These are phyloP conservation scores for Alliaria petiolata DNA, from an alignment of 345 rosid genomes.

Conservation along the genomic window DNA sequence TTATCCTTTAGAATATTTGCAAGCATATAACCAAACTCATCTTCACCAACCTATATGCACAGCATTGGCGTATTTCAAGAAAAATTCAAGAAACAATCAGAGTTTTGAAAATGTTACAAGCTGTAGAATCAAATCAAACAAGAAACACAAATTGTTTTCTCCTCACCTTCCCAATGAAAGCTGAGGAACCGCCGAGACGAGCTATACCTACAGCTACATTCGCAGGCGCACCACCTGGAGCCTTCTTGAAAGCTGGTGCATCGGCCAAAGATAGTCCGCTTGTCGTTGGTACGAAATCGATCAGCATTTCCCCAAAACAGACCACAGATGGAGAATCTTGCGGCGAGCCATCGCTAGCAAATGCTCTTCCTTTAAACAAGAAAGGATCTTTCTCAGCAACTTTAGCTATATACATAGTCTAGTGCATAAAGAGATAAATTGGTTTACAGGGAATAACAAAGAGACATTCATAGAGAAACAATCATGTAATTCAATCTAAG, in stretches of 20 bases:
- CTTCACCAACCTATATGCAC: conserved; percentile 86
- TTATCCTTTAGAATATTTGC: conserved; percentile 81
- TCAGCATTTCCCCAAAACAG: conserved; percentile 95
- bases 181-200: conserved; percentile 91
- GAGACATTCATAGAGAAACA: no score
- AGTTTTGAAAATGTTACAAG: not conserved
- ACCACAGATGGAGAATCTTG: conserved; percentile 67
- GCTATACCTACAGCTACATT: conserved; percentile 94
- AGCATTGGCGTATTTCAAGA: not conserved
- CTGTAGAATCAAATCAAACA: not conserved
- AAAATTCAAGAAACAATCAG: not conserved
- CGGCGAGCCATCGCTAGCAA: conserved; percentile 40
- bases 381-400: not conserved
- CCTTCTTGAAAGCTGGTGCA: conserved; percentile 87
- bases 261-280: conserved; percentile 84
- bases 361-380: conserved; percentile 47
- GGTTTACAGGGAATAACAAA: no score
- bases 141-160: not conserved
- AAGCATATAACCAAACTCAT: conserved; percentile 97
- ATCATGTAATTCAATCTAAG: not conserved
- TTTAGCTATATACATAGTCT: not conserved
- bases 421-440: no score
- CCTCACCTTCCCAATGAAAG: conserved; percentile 84
- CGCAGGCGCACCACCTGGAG: conserved; percentile 98
- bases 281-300: conserved; percentile 86